Evolutionary conservation across 2,329 filamentous ascomycete genomes (phyloP).

Genomic region (Microcyclosporella mali): DNA sequence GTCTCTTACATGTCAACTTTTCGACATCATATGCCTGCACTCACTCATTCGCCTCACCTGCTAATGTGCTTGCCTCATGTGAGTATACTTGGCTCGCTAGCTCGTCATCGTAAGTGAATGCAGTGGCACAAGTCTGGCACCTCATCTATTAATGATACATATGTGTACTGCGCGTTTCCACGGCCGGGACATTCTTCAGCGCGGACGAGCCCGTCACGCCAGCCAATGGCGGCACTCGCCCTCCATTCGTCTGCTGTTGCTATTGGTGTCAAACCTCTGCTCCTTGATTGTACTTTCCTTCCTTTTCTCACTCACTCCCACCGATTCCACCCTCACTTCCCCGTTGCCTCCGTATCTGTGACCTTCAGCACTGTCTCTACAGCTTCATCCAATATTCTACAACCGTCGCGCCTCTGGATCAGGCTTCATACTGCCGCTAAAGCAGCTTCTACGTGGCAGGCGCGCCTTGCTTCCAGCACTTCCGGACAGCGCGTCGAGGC

Average conservation of each 20-base stretch:
- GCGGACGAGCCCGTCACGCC: no score
- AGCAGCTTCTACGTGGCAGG: not conserved
- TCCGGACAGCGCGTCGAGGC: constrained; percentile 20
- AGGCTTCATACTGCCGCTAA: constrained; percentile 3
- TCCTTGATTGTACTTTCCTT: constrained; percentile 2
- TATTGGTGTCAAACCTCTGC: constrained; percentile 1
- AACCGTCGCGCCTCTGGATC: constrained; percentile 5
- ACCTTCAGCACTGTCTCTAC: constrained; percentile 13
- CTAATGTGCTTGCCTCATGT: no score
- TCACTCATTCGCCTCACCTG: no score
- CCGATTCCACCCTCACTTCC: constrained; percentile 1
- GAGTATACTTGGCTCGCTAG: no score
- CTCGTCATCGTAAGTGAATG: no score
- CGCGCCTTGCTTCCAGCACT: constrained; percentile 6
- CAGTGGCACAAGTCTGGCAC: no score
- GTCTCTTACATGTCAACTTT: no score
- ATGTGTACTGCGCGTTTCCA: no score
- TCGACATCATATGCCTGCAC: no score
- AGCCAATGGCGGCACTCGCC: no score
- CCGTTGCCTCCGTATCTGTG: not conserved
- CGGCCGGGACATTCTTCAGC: no score
- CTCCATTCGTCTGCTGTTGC: constrained; percentile 1
- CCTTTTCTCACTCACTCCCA: not conserved
- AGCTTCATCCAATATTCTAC: constrained; percentile 12
- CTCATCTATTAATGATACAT: no score